phyloP scores from a whole-genome alignment of 2,329 filamentous ascomycete genomes.

The Colletotrichum aenigma region DNA sequence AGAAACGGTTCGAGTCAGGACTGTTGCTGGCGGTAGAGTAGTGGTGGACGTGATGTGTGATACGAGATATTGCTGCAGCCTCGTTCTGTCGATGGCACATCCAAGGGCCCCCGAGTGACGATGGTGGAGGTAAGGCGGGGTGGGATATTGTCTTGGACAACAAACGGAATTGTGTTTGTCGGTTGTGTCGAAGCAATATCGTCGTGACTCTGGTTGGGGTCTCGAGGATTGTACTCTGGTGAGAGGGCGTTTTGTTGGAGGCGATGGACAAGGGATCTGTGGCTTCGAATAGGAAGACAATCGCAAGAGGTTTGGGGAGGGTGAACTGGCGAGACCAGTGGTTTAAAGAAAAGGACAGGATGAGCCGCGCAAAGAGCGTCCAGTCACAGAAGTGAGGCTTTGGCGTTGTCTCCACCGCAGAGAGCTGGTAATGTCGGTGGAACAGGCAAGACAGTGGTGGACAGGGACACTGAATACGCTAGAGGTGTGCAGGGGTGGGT shows the following conservation, averaged over 20 bases:
- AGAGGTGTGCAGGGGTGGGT: constrained; percentile 10
- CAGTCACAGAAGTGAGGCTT: constrained; percentile 25
- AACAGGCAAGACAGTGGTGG: constrained; percentile 14
- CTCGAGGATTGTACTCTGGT: constrained; percentile 3
- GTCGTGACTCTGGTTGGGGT: background rate
- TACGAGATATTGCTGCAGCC: constrained; percentile 11
- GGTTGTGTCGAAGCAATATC: constrained; percentile 3
- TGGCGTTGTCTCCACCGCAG: constrained; percentile 18
- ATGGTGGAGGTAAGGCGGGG: background rate
- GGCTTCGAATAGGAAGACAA: constrained; percentile 19
- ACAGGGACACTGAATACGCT: constrained; percentile 8
- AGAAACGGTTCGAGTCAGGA: background rate
- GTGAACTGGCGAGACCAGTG: constrained; percentile 15
- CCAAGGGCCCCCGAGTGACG: constrained; percentile 6
- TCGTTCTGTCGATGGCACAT: constrained; percentile 9
- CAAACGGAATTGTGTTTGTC: background rate
- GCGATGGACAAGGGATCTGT: constrained; percentile 17
- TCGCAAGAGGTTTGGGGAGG: background rate
- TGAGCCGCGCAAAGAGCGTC: constrained; percentile 19
- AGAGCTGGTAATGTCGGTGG: constrained; percentile 23
- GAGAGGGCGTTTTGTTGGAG: constrained; percentile 3
- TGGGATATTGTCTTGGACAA: background rate
- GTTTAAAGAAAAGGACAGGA: constrained; percentile 22
- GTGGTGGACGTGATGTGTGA: background rate
- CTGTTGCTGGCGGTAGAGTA: background rate